phyloP scores from a whole-genome alignment of 1,284 basidiomycete genomes.

The Cystobasidiaceae sp. region DNA sequence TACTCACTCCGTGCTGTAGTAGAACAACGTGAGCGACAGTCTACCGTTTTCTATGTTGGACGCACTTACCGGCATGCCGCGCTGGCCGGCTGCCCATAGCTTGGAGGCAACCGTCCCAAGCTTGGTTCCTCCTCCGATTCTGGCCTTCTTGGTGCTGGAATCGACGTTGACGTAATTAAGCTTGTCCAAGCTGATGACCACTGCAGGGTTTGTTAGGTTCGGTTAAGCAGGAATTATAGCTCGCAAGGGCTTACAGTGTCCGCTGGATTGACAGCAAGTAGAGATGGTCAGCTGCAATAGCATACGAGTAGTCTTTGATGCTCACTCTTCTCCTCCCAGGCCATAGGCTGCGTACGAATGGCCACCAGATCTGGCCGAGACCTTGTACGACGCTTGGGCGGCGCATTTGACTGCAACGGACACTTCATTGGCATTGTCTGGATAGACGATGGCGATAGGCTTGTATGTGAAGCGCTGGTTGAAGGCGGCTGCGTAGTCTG shows the following conservation, averaged over 20 bases:
- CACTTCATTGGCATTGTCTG: slow-evolving; percentile 36
- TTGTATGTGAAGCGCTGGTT: slow-evolving; percentile 46
- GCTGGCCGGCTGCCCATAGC: not conserved
- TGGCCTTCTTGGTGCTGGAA: not conserved
- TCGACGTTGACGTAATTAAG: not conserved
- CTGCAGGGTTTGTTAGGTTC: not conserved
- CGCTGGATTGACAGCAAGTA: not conserved
- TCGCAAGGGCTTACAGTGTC: not conserved
- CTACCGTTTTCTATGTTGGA: not conserved
- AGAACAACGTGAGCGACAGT: not conserved
- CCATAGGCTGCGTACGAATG: not conserved
- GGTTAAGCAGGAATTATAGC: not conserved
- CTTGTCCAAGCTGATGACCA: not conserved
- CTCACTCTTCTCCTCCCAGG: not conserved
- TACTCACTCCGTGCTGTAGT: not conserved
- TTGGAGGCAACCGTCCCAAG: not conserved
- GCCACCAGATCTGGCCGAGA: not conserved
- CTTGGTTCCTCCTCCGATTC: not conserved
- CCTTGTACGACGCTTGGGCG: too few species aligned
- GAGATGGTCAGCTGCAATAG: not conserved
- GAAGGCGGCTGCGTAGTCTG: too few species aligned
- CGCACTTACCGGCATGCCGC: not conserved
- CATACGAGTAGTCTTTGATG: not conserved
- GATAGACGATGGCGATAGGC: slow-evolving; percentile 43
- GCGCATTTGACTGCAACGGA: slow-evolving; percentile 41